Conservation (phyloP, 176 grass and related monocot species). For the Dactylis glomerata region DNA sequence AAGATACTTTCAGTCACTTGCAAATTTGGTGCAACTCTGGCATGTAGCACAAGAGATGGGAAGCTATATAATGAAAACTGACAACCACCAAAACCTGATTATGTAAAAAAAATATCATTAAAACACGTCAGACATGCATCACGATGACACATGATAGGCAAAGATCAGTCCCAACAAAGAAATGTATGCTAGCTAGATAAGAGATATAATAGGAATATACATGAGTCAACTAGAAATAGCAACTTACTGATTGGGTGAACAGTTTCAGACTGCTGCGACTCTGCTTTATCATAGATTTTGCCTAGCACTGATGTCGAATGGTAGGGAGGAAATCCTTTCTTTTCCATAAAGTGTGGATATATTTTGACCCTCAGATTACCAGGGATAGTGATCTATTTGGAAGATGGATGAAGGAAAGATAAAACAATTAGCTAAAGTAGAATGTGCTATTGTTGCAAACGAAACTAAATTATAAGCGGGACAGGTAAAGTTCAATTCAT, state of each 20-base stretch:
- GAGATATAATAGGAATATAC: neutral
- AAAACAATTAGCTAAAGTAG: neutral
- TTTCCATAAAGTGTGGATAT: slow-evolving; percentile 73
- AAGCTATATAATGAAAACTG: neutral
- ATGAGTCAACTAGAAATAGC: neutral
- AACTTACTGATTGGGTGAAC: slow-evolving; percentile 37
- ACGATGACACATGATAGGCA: neutral
- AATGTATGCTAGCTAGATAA: neutral
- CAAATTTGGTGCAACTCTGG: neutral
- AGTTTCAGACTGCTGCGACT: slow-evolving; percentile 32
- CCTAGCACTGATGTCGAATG: slow-evolving; percentile 56
- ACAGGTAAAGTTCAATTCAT: neutral
- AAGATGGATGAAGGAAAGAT: neutral
- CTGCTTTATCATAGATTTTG: slow-evolving; percentile 50
- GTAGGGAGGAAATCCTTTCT: slow-evolving; percentile 16
- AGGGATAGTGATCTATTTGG: slow-evolving; percentile 48
- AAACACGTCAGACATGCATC: neutral
- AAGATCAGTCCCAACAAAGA: neutral
- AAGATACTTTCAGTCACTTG: neutral
- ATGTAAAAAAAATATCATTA: neutral
- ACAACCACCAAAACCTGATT: neutral
- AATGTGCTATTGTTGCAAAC: neutral
- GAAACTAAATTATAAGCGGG: neutral
- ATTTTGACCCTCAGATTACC: slow-evolving; percentile 26
- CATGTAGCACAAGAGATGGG: neutral